These are phyloP conservation scores for Alliaria petiolata DNA, from an alignment of 345 rosid species.

Conservation along the genomic window DNA sequence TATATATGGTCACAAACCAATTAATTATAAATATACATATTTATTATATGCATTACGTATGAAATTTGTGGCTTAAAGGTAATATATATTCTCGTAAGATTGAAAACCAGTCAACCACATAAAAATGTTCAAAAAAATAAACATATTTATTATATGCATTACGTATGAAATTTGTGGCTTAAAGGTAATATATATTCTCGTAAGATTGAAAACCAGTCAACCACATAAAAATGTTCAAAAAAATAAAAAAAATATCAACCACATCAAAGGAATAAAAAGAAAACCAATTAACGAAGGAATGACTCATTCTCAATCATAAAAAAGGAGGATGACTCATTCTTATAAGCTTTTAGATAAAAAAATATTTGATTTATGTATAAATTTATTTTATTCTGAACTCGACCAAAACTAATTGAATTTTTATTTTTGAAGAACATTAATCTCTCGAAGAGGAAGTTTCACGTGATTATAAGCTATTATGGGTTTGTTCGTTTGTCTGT, in stretches of 20 bases:
- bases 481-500: no score
- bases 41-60: no score
- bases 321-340: constrained; percentile 1
- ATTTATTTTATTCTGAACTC: not conserved
- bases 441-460: not conserved
- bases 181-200: not conserved
- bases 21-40: not conserved
- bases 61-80: not conserved
- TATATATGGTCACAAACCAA: not conserved
- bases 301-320: constrained; percentile 12
- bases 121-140: no score
- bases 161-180: no score
- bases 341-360: not conserved
- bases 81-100: not conserved
- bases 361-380: not conserved
- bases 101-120: not conserved
- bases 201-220: not conserved
- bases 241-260: not conserved
- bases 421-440: not conserved
- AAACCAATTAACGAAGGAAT: constrained; percentile 13
- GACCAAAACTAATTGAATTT: not conserved
- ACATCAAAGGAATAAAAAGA: not conserved
- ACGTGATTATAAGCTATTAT: no score
- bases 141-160: not conserved
- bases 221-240: not conserved